Conservation (phyloP, 192 early-diverging fungal genomes). For the Phycomyces nitens region DNA sequence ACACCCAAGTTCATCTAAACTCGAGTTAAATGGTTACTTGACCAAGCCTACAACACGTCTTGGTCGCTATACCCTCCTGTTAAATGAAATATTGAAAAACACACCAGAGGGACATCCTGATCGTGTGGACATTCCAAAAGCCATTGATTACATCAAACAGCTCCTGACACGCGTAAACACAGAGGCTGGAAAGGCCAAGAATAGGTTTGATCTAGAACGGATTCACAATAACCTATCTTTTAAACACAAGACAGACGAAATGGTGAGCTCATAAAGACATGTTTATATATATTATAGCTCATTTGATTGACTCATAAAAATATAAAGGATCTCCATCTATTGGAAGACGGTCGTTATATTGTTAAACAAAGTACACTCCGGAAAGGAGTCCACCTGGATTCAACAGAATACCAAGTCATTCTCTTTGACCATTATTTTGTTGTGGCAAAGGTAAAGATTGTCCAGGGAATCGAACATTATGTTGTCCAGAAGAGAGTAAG, state of each 20-base stretch:
- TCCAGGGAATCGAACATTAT: conserved; percentile 49
- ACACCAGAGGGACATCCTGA: conserved; percentile 81
- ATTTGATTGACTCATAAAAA: conserved; percentile 8
- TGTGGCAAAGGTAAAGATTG: conserved; percentile 58
- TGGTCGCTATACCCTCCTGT: conserved; percentile 80
- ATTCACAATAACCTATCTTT: conserved; percentile 68
- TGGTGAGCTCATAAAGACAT: conserved; percentile 18
- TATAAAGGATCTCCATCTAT: conserved; percentile 71
- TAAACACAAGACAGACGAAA: conserved; percentile 37
- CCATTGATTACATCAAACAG: conserved; percentile 65
- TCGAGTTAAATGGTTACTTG: conserved; percentile 84
- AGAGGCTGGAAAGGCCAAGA: conserved; percentile 86
- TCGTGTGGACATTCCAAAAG: conserved; percentile 63
- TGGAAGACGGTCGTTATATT: conserved; percentile 65
- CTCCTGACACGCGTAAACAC: conserved; percentile 81
- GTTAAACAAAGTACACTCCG: conserved; percentile 80
- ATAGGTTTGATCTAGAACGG: conserved; percentile 74
- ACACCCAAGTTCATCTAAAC: conserved; percentile 70
- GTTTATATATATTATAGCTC: conserved; percentile 15
- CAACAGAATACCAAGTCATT: conserved; percentile 72
- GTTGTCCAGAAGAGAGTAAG: conserved; percentile 56
- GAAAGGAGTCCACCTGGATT: conserved; percentile 50
- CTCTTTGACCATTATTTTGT: conserved; percentile 89
- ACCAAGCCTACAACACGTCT: conserved; percentile 84
- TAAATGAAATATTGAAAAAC: conserved; percentile 76